Evolutionary conservation across 1,284 basidiomycete species (phyloP), one percentile per base, ranked within the genome.

Genomic region (Moniliella sp.): DNA sequence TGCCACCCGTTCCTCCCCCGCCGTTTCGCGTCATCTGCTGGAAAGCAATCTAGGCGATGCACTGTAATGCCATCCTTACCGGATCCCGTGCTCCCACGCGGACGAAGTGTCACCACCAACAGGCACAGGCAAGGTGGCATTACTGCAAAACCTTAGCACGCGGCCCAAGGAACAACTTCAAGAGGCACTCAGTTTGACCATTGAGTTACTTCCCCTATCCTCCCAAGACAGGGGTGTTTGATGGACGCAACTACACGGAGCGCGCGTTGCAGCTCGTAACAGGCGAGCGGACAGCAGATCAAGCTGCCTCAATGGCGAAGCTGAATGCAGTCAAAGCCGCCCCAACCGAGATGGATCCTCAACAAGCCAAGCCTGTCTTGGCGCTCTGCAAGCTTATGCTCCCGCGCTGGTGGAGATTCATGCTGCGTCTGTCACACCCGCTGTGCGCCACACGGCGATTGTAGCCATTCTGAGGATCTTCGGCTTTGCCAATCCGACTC

Each of bases 141-240:
- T 97, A 19, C 80, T 94, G 72, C 82, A 94, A 64, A 94, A 88
- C 58, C 66, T 97, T 19, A 82, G 84, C 0, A 83, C 93, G 60
- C 71, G 84, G 23, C 80, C 88, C 7, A 94, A 94, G 64, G 88
- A 94, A 45, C 50, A 56, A 37, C 42, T 58, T 7, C 50, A 53
- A 15, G 54, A 56, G 32, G 50, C 54, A 3, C 43, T 59, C 8
- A 41, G 40, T n/a, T 32, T 59, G 10, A 37, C 53, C 13, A 37
- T 43, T 15, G 54, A 53, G 32, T 34, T 59, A 18, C 40, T 59
- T 4, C 54, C 56, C 13, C 50, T 52, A 9, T n/a, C 34, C 57
- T 12, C 54, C 56, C 4, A 31, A 48, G 74, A 82, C 91, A 60
- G 86, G 86, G 14, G 78, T 93, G 5, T 94, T 93, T 58, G 86